Base-by-base conservation (phyloP, 2,329 filamentous ascomycete genomes). In the Alternaria gansuensis region DNA sequence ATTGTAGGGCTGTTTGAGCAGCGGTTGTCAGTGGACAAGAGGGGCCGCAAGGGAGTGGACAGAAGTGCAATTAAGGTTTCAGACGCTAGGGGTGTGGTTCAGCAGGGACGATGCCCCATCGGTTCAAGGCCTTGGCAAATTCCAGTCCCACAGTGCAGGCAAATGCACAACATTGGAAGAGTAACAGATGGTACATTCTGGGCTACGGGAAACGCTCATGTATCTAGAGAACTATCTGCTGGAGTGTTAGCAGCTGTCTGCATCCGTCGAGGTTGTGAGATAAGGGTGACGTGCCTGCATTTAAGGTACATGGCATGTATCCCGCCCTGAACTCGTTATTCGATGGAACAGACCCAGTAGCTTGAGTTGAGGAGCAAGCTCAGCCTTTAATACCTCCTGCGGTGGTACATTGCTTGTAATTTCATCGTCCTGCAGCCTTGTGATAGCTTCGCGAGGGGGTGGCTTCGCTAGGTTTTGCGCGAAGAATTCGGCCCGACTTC, bases 41-140 rank as follows among this genome's bases (percentile, higher is more conserved):
- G 36, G 34, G 41, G 37, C 44, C 17, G 8, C 49, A 11, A 29
- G 34, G 41, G 49, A 54, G 59, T 34, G 36, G 29, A 33, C 23
- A 61, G 62, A 58, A 49, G 62, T 65, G 57, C 14, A 50, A 65
- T 54, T 65, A 65, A 63, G 60, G 62, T 65, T 63, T 58, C 50
- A 53, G 23, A 28, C 60, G 60, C 62, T 65, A 63, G 56, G 48
- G 41, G 36, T 31, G 53, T 28, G 37, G 31, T 29, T 55, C 24
- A 37, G 54, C 44, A 54, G 45, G 51, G 34, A 53, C 54, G 21
- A 49, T 48, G 36, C 37, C 46, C 48, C 34, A 46, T 46, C 44
- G 37, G 50, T 51, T 57, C 54, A 52, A 36, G 17, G 56, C 46
- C 62, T 65, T 59, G 62, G 60, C 60, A 52, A 24, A 49, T 23